phyloP scores from a whole-genome alignment of 805 yeast genomes.

The Blastobotrys terrestris region DNA sequence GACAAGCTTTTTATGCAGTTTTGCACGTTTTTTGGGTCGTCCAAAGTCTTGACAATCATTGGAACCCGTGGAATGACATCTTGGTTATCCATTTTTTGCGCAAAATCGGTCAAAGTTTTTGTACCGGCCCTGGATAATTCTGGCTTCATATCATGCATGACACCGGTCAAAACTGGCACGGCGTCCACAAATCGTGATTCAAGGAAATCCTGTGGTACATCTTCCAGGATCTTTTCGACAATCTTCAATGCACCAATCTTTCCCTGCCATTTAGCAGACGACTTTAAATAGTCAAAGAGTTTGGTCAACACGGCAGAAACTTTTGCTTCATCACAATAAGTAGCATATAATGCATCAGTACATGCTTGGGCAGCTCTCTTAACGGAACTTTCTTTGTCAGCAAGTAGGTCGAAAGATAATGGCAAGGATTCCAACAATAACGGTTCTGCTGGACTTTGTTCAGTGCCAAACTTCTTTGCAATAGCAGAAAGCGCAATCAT shows the following conservation, averaged over 20 bases:
- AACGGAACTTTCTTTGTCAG: constrained; percentile 85
- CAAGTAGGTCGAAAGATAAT: constrained; percentile 59
- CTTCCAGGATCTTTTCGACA: constrained; percentile 68
- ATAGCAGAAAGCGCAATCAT: constrained; percentile 53
- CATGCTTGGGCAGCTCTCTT: constrained; percentile 82
- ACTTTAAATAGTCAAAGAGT: constrained; percentile 55
- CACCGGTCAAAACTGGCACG: constrained; percentile 80
- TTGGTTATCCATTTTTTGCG: constrained; percentile 81
- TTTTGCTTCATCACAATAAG: constrained; percentile 71
- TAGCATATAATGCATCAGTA: constrained; percentile 59
- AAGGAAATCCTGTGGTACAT: constrained; percentile 77
- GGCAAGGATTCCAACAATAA: constrained; percentile 59
- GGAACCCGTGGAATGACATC: constrained; percentile 85
- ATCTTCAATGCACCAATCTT: constrained; percentile 73
- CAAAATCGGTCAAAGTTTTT: constrained; percentile 61
- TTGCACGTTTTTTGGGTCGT: constrained; percentile 84
- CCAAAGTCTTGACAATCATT: constrained; percentile 77
- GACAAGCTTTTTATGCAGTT: constrained; percentile 83
- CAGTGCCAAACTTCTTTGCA: constrained; percentile 58
- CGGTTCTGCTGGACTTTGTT: constrained; percentile 63
- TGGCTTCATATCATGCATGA: constrained; percentile 93
- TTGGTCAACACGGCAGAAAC: constrained; percentile 62
- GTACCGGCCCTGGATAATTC: constrained; percentile 86
- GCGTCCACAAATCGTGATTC: constrained; percentile 73
- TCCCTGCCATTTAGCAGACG: constrained; percentile 91